Evolutionary conservation across 768 basidiomycete species (phyloP).

Genomic region (Mycena leptocephala): DNA sequence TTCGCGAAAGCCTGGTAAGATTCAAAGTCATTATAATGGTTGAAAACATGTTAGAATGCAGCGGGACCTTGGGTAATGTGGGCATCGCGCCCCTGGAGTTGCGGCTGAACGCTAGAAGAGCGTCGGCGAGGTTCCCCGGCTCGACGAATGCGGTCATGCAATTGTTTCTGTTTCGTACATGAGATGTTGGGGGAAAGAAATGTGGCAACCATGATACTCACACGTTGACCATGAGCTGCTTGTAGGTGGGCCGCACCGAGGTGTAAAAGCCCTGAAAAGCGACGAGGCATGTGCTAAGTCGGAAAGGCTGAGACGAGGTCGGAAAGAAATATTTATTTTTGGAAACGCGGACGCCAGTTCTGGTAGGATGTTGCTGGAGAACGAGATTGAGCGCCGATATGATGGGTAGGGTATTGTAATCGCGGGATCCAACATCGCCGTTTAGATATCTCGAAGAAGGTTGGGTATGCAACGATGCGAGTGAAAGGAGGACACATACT

Average conservation of each 20-base stretch:
- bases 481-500: slow-evolving; percentile 43
- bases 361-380: slow-evolving; percentile 53
- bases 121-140: slow-evolving; percentile 75
- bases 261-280: slow-evolving; percentile 61
- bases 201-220: slow-evolving; percentile 41
- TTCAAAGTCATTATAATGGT: not conserved
- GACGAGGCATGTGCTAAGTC: slow-evolving; percentile 39
- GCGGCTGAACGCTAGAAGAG: slow-evolving; percentile 64
- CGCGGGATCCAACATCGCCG: slow-evolving; percentile 53
- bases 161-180: slow-evolving; percentile 56
- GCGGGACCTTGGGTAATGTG: slow-evolving; percentile 54
- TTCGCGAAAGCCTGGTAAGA: slow-evolving; percentile 58
- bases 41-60: not conserved
- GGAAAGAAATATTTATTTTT: slow-evolving; percentile 63
- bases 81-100: slow-evolving; percentile 62
- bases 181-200: slow-evolving; percentile 5
- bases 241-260: slow-evolving; percentile 65
- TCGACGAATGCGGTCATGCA: slow-evolving; percentile 72
- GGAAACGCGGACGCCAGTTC: slow-evolving; percentile 58
- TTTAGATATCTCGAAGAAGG: slow-evolving; percentile 55
- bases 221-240: slow-evolving; percentile 71
- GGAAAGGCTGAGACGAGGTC: slow-evolving; percentile 20
- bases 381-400: slow-evolving; percentile 66
- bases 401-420: slow-evolving; percentile 55
- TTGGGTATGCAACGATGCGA: not conserved